These are phyloP conservation scores for Rubia tinctorum DNA, from an alignment of 305 asterid genomes.

Conservation along the genomic window DNA sequence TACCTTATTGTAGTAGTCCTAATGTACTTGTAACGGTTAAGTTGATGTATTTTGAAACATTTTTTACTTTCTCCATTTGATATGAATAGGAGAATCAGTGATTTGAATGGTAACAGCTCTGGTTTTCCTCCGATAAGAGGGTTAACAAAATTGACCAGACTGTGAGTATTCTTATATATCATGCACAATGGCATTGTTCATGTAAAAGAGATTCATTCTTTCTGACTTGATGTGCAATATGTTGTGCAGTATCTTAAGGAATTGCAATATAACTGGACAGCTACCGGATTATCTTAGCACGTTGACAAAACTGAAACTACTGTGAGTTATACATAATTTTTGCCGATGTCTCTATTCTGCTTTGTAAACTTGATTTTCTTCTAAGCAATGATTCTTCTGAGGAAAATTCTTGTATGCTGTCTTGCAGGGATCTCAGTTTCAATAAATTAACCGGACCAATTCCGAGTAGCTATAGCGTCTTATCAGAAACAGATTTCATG, in stretches of 20 bases:
- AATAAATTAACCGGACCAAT: constrained; percentile 58
- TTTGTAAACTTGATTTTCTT: not conserved
- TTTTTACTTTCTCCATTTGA: not conserved
- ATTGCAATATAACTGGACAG: constrained; percentile 55
- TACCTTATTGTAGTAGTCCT: not conserved
- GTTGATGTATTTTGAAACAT: not conserved
- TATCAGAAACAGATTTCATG: constrained; percentile 33
- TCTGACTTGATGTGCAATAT: constrained; percentile 15
- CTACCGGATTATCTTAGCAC: constrained; percentile 43
- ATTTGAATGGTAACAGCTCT: constrained; percentile 53
- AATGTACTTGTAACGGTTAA: not conserved
- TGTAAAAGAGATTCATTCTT: not conserved
- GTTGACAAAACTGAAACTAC: constrained; percentile 28
- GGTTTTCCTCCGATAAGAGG: constrained; percentile 41
- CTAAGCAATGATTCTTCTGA: not conserved
- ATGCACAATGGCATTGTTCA: not conserved
- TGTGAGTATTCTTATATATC: constrained; percentile 42
- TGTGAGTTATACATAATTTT: constrained; percentile 41
- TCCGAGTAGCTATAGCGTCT: constrained; percentile 29
- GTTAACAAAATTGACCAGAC: constrained; percentile 26
- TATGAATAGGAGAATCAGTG: constrained; percentile 64
- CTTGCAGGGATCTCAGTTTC: constrained; percentile 67
- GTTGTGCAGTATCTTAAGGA: constrained; percentile 59
- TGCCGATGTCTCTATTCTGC: not conserved
- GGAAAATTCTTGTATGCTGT: not conserved